Conservation (phyloP, 2,329 filamentous ascomycete genomes). For the Pezicula neosporulosa region DNA sequence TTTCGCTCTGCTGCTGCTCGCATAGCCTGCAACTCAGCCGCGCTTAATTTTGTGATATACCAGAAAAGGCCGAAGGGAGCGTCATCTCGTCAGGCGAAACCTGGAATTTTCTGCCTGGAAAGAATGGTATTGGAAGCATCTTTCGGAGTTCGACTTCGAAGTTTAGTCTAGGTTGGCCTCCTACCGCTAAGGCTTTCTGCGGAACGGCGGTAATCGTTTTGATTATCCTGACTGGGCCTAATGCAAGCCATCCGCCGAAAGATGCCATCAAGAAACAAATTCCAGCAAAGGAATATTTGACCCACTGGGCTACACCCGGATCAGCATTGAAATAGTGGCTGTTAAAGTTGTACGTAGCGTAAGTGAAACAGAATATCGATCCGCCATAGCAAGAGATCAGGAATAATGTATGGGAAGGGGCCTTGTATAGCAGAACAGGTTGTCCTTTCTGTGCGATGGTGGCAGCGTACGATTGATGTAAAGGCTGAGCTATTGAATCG, state of each 20-base stretch:
- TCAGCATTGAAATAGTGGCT: constrained; percentile 45
- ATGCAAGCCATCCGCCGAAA: constrained; percentile 57
- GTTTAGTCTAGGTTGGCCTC: constrained; percentile 29
- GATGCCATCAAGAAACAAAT: constrained; percentile 57
- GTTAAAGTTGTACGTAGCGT: constrained; percentile 48
- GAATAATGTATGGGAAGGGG: constrained; percentile 61
- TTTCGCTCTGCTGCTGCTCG: constrained; percentile 37
- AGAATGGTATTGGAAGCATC: constrained; percentile 25
- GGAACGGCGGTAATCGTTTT: constrained; percentile 30
- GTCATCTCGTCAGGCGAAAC: constrained; percentile 17
- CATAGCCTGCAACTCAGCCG: constrained; percentile 24
- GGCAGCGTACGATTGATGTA: constrained; percentile 46
- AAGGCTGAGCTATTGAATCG: constrained; percentile 5
- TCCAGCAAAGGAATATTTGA: constrained; percentile 52
- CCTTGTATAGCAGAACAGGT: constrained; percentile 60
- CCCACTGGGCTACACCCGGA: constrained; percentile 50
- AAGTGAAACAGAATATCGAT: constrained; percentile 49
- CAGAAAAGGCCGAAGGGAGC: constrained; percentile 26
- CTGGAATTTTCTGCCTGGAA: constrained; percentile 18
- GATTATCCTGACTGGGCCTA: constrained; percentile 56
- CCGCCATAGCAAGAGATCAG: constrained; percentile 56
- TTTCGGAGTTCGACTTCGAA: constrained; percentile 45
- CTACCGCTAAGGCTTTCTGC: constrained; percentile 4
- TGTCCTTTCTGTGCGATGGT: constrained; percentile 49
- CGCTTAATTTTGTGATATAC: constrained; percentile 12